These are phyloP conservation scores for Oehlia diaphana DNA, from an alignment of 192 early-diverging fungal genomes.

Conservation along the genomic window DNA sequence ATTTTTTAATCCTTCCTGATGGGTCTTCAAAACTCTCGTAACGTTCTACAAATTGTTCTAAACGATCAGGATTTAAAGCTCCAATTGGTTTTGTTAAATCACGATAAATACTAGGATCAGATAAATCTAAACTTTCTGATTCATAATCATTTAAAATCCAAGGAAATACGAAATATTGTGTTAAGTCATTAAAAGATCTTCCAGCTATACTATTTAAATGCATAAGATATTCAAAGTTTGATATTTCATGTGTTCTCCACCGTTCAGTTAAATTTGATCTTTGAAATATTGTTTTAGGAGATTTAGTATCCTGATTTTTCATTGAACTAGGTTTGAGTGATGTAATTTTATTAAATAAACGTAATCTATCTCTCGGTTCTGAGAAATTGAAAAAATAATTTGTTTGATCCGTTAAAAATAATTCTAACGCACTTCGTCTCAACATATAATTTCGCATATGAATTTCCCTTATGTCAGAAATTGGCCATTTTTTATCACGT, in stretches of 20 bases:
- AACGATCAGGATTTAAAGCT: constrained; percentile 62
- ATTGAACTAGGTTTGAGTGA: constrained; percentile 14
- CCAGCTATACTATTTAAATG: constrained; percentile 80
- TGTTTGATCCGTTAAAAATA: constrained; percentile 29
- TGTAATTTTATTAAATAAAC: constrained; percentile 4
- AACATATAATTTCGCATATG: constrained; percentile 27
- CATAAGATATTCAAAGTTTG: constrained; percentile 93
- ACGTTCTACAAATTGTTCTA: constrained; percentile 55
- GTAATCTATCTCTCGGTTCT: neutral
- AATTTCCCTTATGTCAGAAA: constrained; percentile 30
- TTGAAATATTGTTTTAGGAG: constrained; percentile 11
- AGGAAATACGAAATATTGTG: constrained; percentile 92
- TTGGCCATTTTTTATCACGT: constrained; percentile 27
- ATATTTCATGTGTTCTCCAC: constrained; percentile 77
- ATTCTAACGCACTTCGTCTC: constrained; percentile 26
- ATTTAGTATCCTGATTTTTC: constrained; percentile 26
- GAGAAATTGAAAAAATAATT: constrained; percentile 33
- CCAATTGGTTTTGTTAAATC: constrained; percentile 88
- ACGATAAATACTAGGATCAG: constrained; percentile 65
- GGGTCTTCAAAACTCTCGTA: constrained; percentile 45
- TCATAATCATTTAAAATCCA: constrained; percentile 79
- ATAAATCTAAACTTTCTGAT: constrained; percentile 63
- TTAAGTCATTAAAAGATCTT: constrained; percentile 72
- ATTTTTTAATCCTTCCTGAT: constrained; percentile 49
- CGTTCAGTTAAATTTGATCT: constrained; percentile 53